Percentiles rank a stretch among this genome's conserved stretches.
phyloP scores from a whole-genome alignment of 345 rosid genomes.

The Boechera stricta region DNA sequence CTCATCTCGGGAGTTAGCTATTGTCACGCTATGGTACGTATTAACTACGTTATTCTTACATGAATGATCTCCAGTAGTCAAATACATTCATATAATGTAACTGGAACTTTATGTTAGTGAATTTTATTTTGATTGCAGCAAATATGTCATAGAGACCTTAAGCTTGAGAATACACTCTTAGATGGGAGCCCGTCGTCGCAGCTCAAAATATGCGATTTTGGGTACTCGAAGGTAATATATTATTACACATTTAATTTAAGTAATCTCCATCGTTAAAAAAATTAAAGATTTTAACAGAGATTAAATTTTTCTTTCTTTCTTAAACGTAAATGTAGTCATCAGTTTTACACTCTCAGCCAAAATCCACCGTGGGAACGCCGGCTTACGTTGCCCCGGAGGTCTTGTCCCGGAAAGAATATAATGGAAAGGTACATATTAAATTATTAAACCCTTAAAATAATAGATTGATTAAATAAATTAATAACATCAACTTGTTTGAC shows the following conservation, averaged over 20 bases:
- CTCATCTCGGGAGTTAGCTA: conserved; percentile 92
- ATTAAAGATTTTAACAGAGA: too few species aligned
- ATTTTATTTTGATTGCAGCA: conserved; percentile 49
- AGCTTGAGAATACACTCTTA: conserved; percentile 86
- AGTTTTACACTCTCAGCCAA: conserved; percentile 90
- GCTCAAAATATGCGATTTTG: conserved; percentile 90
- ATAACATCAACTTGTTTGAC: conserved; percentile 38
- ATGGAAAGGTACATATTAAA: conserved; percentile 65
- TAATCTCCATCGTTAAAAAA: neutral
- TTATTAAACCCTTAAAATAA: neutral
- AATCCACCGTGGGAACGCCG: conserved; percentile 96
- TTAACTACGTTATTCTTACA: conserved; percentile 10
- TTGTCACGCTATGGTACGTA: conserved; percentile 80
- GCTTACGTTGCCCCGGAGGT: conserved; percentile 95
- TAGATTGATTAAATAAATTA: neutral
- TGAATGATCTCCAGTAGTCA: neutral
- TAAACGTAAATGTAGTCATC: conserved; percentile 56
- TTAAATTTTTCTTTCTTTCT: neutral
- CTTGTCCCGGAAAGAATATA: conserved; percentile 71
- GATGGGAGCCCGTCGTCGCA: conserved; percentile 80
- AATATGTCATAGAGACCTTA: conserved; percentile 94
- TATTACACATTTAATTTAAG: neutral
- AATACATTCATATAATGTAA: neutral
- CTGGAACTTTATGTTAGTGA: neutral
- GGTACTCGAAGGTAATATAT: conserved; percentile 72